phyloP scores from a whole-genome alignment of 352 stramenopile species.

The Globisporangium iwayamae region DNA sequence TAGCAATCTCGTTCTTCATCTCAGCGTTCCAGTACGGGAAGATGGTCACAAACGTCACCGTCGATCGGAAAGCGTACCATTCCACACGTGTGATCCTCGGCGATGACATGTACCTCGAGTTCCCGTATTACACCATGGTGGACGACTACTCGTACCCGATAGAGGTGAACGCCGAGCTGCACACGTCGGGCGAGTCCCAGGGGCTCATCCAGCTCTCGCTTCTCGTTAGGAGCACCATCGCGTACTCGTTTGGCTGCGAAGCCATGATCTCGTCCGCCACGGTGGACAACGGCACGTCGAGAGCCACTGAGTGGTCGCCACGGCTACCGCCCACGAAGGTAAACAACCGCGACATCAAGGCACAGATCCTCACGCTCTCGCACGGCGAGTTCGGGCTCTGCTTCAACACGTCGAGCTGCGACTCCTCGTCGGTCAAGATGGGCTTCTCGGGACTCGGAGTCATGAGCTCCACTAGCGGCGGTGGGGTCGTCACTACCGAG shows the following conservation, averaged over 20 bases:
- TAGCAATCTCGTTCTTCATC: conserved; percentile 18
- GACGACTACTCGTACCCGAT: neutral
- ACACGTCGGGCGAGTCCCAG: conserved; percentile 14
- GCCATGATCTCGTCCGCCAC: conserved; percentile 9
- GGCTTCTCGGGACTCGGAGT: conserved; percentile 16
- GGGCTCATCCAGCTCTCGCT: conserved; percentile 20
- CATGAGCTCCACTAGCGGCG: neutral
- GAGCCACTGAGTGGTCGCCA: neutral
- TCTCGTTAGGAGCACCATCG: neutral
- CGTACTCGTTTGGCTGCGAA: neutral
- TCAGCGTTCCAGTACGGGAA: conserved; percentile 13
- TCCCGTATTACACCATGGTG: neutral
- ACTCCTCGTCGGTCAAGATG: conserved; percentile 15
- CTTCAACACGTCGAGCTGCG: conserved; percentile 8
- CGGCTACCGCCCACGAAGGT: neutral
- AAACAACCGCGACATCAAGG: conserved; percentile 3
- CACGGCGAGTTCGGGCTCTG: conserved; percentile 23
- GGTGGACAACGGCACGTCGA: neutral
- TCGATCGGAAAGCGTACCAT: no score
- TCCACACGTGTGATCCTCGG: conserved; percentile 8
- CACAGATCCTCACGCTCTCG: conserved; percentile 16
- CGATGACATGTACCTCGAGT: conserved; percentile 17
- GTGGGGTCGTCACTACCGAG: neutral
- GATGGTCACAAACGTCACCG: conserved; percentile 8
- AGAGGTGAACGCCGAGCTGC: neutral